Conservation (phyloP, 805 yeast genomes). For the Ogataea pini region DNA sequence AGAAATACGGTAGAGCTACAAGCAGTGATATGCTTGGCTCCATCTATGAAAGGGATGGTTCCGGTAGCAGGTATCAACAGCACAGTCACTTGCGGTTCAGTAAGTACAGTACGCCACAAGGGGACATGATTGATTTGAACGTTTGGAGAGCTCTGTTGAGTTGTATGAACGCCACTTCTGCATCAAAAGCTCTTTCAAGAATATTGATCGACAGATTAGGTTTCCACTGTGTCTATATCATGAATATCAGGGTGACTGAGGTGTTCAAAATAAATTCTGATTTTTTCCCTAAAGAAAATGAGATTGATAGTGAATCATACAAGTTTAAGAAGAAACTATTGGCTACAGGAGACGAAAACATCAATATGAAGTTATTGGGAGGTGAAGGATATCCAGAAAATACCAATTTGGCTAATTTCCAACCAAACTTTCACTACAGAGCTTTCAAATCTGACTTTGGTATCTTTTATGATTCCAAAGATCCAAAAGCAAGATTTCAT, state of each 20-base stretch:
- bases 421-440: slow-evolving; percentile 41
- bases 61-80: slow-evolving; percentile 60
- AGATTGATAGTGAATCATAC: slow-evolving; percentile 46
- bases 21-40: slow-evolving; percentile 38
- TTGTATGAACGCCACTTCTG: slow-evolving; percentile 44
- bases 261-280: slow-evolving; percentile 42
- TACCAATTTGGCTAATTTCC: slow-evolving; percentile 18
- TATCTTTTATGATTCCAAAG: slow-evolving; percentile 39
- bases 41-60: slow-evolving; percentile 63
- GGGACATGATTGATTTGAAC: slow-evolving; percentile 32
- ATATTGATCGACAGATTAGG: slow-evolving; percentile 36
- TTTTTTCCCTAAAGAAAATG: slow-evolving; percentile 46
- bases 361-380: slow-evolving; percentile 49
- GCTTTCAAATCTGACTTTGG: slow-evolving; percentile 57
- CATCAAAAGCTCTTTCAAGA: slow-evolving; percentile 43
- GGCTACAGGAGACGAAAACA: slow-evolving; percentile 39
- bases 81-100: slow-evolving; percentile 47
- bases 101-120: slow-evolving; percentile 31
- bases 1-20: slow-evolving; percentile 59
- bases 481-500: slow-evolving; percentile 37
- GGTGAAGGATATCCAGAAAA: slow-evolving; percentile 37
- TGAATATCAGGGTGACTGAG: slow-evolving; percentile 54
- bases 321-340: slow-evolving; percentile 40
- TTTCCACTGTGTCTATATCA: slow-evolving; percentile 48
- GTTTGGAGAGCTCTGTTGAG: slow-evolving; percentile 40